A percentile compares a stretch with the other conserved stretches of the same genome.
These are phyloP conservation scores for Yamadazyma sp. DNA, from an alignment of 805 yeast species.

Conservation along the genomic window DNA sequence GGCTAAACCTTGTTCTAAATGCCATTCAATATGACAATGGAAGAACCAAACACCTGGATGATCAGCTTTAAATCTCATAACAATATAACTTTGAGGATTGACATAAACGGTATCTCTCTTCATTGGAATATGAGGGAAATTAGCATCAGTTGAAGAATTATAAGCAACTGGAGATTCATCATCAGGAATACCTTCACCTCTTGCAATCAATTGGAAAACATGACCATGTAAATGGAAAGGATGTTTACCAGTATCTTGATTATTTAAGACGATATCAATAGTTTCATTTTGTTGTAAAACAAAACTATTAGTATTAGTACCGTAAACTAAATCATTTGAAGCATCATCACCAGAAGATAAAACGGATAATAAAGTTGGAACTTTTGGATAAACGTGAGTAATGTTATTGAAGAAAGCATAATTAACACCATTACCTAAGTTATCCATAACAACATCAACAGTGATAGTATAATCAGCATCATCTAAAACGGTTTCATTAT, in stretches of 20 bases:
- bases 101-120: slow-evolving; percentile 71
- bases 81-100: slow-evolving; percentile 65
- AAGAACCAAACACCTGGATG: slow-evolving; percentile 95
- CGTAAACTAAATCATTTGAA: slow-evolving; percentile 61
- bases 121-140: slow-evolving; percentile 58
- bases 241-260: slow-evolving; percentile 75
- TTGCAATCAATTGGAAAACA: slow-evolving; percentile 57
- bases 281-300: slow-evolving; percentile 59
- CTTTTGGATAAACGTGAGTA: slow-evolving; percentile 63
- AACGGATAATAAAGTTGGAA: slow-evolving; percentile 67
- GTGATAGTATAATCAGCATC: slow-evolving; percentile 63
- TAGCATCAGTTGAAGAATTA: slow-evolving; percentile 29
- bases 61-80: slow-evolving; percentile 70
- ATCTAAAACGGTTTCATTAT: slow-evolving; percentile 46
- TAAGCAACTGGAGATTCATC: slow-evolving; percentile 51
- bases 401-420: slow-evolving; percentile 74
- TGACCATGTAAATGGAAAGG: slow-evolving; percentile 82
- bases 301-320: slow-evolving; percentile 63
- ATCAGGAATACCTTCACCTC: slow-evolving; percentile 51
- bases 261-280: slow-evolving; percentile 75
- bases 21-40: slow-evolving; percentile 92
- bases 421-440: slow-evolving; percentile 69
- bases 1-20: slow-evolving; percentile 78
- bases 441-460: slow-evolving; percentile 61
- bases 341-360: slow-evolving; percentile 59